Percentiles rank a stretch among this genome's conserved stretches.
phyloP scores from a whole-genome alignment of 1,284 basidiomycete species.

The Ustilago loliicola region DNA sequence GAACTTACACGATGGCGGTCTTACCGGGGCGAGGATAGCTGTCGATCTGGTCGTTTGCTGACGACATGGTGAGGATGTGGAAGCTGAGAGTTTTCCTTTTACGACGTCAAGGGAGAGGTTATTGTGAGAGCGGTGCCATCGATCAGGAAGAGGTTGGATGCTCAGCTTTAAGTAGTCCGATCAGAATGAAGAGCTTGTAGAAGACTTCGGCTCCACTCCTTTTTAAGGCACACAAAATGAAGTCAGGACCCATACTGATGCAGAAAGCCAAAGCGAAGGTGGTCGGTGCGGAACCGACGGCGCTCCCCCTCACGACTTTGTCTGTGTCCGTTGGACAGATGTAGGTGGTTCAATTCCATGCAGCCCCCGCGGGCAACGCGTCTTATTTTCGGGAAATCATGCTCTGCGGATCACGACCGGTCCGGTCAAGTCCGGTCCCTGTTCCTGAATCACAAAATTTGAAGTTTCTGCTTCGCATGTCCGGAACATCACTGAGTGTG shows the following conservation, averaged over 20 bases:
- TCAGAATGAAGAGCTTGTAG: not conserved
- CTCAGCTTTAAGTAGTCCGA: no score
- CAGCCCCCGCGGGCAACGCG: conserved; percentile 29
- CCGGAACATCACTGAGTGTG: no score
- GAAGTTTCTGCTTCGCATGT: not conserved
- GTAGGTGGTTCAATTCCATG: no score
- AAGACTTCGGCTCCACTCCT: not conserved
- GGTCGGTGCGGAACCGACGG: conserved; percentile 22
- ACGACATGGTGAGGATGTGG: conserved; percentile 23
- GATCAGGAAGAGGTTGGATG: no score
- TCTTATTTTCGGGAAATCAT: conserved; percentile 15
- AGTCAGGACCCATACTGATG: conserved; percentile 3
- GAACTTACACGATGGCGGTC: conserved; percentile 58
- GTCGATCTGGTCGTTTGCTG: conserved; percentile 32
- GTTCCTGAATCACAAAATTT: conserved; percentile 9
- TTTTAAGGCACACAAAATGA: not conserved
- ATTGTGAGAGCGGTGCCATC: no score
- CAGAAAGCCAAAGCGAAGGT: conserved; percentile 2
- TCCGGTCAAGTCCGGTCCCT: conserved; percentile 27
- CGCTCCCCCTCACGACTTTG: no score
- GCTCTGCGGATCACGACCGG: conserved; percentile 12
- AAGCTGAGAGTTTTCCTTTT: not conserved
- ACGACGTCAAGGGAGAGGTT: not conserved
- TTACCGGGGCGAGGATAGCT: conserved; percentile 51
- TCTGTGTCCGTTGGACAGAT: no score